Percentiles rank a stretch among this genome's conserved stretches.
These are phyloP conservation scores for Cyathus striatus DNA, from an alignment of 768 basidiomycete genomes.

Conservation along the genomic window DNA sequence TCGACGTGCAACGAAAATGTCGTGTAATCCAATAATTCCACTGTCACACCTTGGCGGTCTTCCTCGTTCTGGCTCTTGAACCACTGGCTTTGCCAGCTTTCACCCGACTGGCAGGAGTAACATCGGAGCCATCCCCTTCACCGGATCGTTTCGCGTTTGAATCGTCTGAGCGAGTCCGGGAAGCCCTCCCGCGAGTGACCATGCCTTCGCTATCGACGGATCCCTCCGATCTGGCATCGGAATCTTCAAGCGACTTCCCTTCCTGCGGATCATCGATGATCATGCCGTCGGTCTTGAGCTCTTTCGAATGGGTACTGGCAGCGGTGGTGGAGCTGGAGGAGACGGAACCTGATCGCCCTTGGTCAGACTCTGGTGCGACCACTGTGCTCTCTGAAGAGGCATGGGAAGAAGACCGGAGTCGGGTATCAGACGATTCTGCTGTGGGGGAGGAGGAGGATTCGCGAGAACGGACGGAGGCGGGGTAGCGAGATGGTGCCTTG, in stretches of 20 bases:
- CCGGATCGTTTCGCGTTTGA: not conserved
- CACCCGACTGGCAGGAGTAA: not conserved
- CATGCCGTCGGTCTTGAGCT: conserved; percentile 13
- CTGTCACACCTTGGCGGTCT: not conserved
- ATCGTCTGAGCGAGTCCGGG: not conserved
- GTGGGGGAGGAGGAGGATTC: conserved; percentile 7
- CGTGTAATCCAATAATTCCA: too few relatives aligned
- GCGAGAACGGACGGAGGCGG: conserved; percentile 6
- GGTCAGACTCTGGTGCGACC: conserved; percentile 11
- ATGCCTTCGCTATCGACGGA: conserved; percentile 20
- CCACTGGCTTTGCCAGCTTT: not conserved
- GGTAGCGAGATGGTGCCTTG: conserved; percentile 4
- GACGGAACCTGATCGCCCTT: conserved; percentile 32
- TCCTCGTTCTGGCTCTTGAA: not conserved
- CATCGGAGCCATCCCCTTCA: not conserved
- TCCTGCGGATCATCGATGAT: conserved; percentile 5
- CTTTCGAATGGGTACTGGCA: conserved; percentile 15
- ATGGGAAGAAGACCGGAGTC: conserved; percentile 33
- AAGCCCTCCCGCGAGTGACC: conserved; percentile 32
- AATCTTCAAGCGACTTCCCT: conserved; percentile 3
- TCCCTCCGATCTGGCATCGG: conserved; percentile 14
- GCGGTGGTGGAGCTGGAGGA: conserved; percentile 32
- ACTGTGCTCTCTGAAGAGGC: conserved; percentile 30
- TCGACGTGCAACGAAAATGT: too few relatives aligned
- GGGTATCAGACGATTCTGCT: conserved; percentile 19